Evolutionary conservation across 768 basidiomycete species (phyloP).

Genomic region (Lactarius pseudohatsudake): DNA sequence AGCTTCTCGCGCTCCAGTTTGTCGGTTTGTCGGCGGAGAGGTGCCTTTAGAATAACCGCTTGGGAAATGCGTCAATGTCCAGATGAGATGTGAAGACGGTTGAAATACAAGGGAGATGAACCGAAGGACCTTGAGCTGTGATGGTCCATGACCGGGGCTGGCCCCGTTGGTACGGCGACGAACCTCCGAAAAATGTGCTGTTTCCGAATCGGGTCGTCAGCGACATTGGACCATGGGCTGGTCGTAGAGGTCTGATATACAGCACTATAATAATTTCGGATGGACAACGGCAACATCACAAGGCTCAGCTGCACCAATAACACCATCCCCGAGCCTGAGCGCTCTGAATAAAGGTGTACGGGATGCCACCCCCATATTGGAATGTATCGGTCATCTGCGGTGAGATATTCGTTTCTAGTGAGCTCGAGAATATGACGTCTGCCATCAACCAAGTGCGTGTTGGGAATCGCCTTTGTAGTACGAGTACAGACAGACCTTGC

Average conservation of each 20-base stretch:
- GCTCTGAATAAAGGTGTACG: slow-evolving; percentile 40
- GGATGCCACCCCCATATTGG: slow-evolving; percentile 55
- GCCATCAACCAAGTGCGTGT: slow-evolving; percentile 47
- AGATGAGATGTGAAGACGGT: slow-evolving; percentile 71
- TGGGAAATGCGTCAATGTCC: slow-evolving; percentile 82
- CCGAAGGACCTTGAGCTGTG: slow-evolving; percentile 63
- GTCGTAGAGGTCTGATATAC: slow-evolving; percentile 52
- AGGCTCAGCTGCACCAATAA: slow-evolving; percentile 52
- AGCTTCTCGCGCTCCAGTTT: slow-evolving; percentile 64
- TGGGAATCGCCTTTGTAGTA: slow-evolving; percentile 88
- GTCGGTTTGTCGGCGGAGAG: slow-evolving; percentile 65
- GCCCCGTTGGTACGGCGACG: slow-evolving; percentile 21
- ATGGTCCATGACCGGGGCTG: slow-evolving; percentile 4
- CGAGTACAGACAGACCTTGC: slow-evolving; percentile 61
- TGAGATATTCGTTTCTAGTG: slow-evolving; percentile 66
- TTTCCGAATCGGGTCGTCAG: slow-evolving; percentile 54
- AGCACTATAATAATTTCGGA: slow-evolving; percentile 50
- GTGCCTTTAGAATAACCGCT: slow-evolving; percentile 73
- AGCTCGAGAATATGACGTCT: slow-evolving; percentile 54
- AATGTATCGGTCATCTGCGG: slow-evolving; percentile 78
- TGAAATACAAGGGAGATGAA: slow-evolving; percentile 50
- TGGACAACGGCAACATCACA: slow-evolving; percentile 86
- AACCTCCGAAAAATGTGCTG: slow-evolving; percentile 41
- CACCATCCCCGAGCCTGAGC: slow-evolving; percentile 22
- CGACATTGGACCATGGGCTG: slow-evolving; percentile 55